These are phyloP conservation scores for Lablab purpureus DNA, from an alignment of 306 rosid genomes.

Conservation along the genomic window DNA sequence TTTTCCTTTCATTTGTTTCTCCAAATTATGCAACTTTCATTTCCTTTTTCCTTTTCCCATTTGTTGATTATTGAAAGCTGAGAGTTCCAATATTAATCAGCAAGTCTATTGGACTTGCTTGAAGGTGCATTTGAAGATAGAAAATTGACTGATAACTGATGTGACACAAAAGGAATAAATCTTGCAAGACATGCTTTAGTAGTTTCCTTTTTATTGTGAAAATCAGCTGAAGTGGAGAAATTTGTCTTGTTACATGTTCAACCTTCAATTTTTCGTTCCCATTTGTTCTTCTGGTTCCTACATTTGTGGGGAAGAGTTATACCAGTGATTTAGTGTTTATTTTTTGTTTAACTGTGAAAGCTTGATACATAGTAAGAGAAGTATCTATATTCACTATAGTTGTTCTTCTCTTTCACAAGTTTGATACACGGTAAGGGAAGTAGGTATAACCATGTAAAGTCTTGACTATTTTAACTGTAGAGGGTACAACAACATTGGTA, in stretches of 20 bases:
- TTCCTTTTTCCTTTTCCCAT: too few species aligned
- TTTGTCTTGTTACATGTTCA: neutral
- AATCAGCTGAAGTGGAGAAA: constrained; percentile 4
- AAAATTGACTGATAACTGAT: neutral
- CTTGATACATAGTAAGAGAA: constrained; percentile 6
- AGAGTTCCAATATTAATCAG: too few species aligned
- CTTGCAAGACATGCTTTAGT: neutral
- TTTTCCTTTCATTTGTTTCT: too few species aligned
- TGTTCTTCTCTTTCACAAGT: neutral
- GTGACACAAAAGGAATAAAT: neutral
- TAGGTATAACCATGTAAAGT: constrained; percentile 6
- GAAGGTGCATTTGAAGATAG: neutral
- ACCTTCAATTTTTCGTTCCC: neutral
- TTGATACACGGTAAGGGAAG: constrained; percentile 14
- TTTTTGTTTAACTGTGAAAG: neutral
- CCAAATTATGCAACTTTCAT: too few species aligned
- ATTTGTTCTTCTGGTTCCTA: neutral
- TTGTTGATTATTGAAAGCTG: too few species aligned
- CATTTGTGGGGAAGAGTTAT: constrained; percentile 14
- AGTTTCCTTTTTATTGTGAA: constrained; percentile 8
- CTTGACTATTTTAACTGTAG: neutral
- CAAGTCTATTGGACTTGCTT: neutral
- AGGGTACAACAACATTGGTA: constrained; percentile 23
- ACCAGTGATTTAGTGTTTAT: neutral
- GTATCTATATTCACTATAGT: constrained; percentile 18